Percentiles rank a stretch among this genome's conserved stretches.
These are phyloP conservation scores for Scheffersomyces parashehatae DNA, from an alignment of 1,139 yeast genomes.

Conservation along the genomic window DNA sequence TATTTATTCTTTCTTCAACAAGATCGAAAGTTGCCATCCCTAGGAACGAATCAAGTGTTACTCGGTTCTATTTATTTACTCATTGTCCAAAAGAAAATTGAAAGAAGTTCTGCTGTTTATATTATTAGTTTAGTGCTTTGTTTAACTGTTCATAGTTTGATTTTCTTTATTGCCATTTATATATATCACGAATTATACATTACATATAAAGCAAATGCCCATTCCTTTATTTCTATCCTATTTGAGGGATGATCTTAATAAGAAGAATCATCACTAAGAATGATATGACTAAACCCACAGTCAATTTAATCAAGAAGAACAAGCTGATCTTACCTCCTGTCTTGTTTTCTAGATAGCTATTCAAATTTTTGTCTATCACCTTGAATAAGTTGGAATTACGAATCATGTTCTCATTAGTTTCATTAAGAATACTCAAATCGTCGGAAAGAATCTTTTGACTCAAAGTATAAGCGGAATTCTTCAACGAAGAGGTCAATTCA, in stretches of 20 bases:
- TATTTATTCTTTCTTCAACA: not conserved
- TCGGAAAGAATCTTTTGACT: constrained; percentile 35
- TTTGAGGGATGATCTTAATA: constrained; percentile 15
- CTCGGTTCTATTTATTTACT: too few species aligned
- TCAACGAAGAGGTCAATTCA: constrained; percentile 36
- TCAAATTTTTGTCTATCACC: constrained; percentile 40
- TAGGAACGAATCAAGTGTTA: too few species aligned
- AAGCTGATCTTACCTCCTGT: constrained; percentile 40
- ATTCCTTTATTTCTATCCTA: not conserved
- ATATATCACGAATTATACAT: not conserved
- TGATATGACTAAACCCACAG: constrained; percentile 21
- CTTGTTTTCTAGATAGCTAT: constrained; percentile 34
- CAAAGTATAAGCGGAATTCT: constrained; percentile 36
- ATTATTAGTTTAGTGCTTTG: not conserved
- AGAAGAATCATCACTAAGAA: constrained; percentile 27
- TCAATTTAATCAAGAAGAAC: constrained; percentile 35
- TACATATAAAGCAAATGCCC: not conserved
- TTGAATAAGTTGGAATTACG: constrained; percentile 39
- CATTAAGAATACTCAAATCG: constrained; percentile 36
- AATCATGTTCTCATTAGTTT: constrained; percentile 38
- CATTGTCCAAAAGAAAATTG: too few species aligned
- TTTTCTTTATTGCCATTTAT: constrained; percentile 1
- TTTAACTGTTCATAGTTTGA: constrained; percentile 1
- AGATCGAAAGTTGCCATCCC: too few species aligned
- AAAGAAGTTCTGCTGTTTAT: too few species aligned